A percentile compares a stretch with the other conserved stretches of the same genome.
Conservation (phyloP, 768 basidiomycete species). For the Amanita inopinata region DNA sequence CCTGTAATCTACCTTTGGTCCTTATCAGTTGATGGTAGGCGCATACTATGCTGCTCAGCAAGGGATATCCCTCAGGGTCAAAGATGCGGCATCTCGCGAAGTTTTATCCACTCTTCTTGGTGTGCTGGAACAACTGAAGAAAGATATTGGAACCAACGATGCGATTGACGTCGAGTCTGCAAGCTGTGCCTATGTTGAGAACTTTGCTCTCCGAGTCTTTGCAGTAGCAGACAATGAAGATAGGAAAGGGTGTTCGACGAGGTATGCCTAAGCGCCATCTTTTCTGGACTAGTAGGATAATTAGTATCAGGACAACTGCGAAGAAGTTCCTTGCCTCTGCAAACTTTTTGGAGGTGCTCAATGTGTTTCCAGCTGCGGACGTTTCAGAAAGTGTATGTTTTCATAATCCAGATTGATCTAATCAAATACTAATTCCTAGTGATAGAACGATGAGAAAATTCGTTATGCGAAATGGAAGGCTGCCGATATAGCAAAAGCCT, state of each 20-base stretch:
- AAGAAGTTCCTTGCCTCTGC: slow-evolving; percentile 93
- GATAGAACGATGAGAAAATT: slow-evolving; percentile 80
- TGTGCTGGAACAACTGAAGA: slow-evolving; percentile 74
- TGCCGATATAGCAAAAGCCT: slow-evolving; percentile 86
- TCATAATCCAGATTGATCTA: slow-evolving; percentile 5
- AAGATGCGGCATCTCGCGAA: slow-evolving; percentile 51
- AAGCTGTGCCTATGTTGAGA: slow-evolving; percentile 86
- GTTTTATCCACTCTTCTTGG: slow-evolving; percentile 70
- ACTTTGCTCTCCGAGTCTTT: slow-evolving; percentile 92
- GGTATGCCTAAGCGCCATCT: slow-evolving; percentile 31
- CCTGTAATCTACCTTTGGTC: neutral
- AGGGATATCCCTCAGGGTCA: slow-evolving; percentile 67
- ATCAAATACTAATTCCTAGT: neutral
- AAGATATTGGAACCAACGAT: slow-evolving; percentile 62
- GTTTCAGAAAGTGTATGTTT: slow-evolving; percentile 46
- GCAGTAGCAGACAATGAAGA: slow-evolving; percentile 86
- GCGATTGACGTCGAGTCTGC: slow-evolving; percentile 76
- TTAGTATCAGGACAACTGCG: slow-evolving; percentile 61
- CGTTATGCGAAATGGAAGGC: slow-evolving; percentile 98
- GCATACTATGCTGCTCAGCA: slow-evolving; percentile 88
- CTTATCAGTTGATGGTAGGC: slow-evolving; percentile 33
- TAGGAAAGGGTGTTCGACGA: slow-evolving; percentile 62
- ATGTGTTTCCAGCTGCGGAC: slow-evolving; percentile 56
- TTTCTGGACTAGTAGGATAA: neutral
- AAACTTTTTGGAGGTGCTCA: slow-evolving; percentile 87